phyloP scores from a whole-genome alignment of 352 stramenopile species.

The Elongisporangium senticosum region DNA sequence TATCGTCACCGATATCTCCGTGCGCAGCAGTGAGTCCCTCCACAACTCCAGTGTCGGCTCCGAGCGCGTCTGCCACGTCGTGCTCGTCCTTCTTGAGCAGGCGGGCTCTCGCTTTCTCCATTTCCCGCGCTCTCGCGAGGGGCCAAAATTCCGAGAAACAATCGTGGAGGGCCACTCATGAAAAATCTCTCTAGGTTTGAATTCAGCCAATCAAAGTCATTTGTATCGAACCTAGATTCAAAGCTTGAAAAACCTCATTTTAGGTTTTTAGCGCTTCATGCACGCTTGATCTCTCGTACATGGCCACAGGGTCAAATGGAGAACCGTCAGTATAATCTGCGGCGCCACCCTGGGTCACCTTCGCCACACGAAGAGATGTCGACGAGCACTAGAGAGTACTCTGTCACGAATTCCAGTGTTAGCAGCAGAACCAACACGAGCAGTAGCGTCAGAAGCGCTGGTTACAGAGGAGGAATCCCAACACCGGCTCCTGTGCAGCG shows the following conservation, averaged over 20 bases:
- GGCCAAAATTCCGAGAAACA: background rate
- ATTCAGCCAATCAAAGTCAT: conserved; percentile 1
- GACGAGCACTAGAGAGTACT: background rate
- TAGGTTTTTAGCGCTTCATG: background rate
- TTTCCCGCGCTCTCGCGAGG: conserved; percentile 6
- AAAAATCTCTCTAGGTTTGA: background rate
- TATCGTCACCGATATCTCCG: conserved; percentile 2
- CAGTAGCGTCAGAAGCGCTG: background rate
- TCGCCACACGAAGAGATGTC: conserved; percentile 18
- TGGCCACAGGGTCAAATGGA: background rate
- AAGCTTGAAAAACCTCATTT: background rate
- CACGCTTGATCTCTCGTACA: background rate
- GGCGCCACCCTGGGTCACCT: background rate
- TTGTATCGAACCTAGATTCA: too few species aligned
- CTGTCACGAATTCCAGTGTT: background rate
- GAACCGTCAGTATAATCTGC: background rate
- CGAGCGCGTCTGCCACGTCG: conserved; percentile 2
- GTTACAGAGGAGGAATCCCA: conserved; percentile 15
- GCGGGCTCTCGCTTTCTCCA: conserved; percentile 19
- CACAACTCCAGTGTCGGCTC: conserved; percentile 3
- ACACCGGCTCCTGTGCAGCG: conserved; percentile 58
- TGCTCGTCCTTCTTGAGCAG: conserved; percentile 13
- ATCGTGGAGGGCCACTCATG: background rate
- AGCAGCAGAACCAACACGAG: conserved; percentile 4
- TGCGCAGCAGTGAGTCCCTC: conserved; percentile 3